phyloP scores from a whole-genome alignment of 805 yeast species.

The Ogataea salicorniae region DNA sequence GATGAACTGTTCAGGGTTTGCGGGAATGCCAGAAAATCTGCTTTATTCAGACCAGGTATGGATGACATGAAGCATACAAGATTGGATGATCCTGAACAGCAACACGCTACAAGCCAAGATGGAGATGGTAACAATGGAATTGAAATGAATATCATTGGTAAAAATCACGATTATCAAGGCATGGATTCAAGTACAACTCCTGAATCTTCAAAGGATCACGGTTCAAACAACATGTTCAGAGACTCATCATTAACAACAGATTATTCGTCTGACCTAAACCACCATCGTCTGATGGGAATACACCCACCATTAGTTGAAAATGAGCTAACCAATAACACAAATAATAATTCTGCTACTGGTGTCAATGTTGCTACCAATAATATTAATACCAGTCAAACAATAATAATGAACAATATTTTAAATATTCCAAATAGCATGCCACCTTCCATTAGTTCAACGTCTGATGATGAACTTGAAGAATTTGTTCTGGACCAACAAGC shows the following conservation, averaged over 20 bases:
- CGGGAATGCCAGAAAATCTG: conserved; percentile 47
- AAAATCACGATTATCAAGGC: background rate
- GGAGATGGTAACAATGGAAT: background rate
- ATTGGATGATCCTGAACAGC: background rate
- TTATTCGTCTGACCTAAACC: background rate
- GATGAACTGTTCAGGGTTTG: conserved; percentile 68
- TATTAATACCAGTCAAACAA: background rate
- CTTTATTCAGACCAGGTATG: conserved; percentile 33
- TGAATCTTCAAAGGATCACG: background rate
- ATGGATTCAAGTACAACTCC: background rate
- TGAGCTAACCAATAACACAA: no score
- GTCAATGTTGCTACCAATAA: background rate
- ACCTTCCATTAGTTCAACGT: conserved; percentile 34
- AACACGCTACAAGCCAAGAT: background rate
- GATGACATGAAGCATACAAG: background rate
- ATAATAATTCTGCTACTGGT: background rate
- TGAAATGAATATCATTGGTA: background rate
- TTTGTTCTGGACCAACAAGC: conserved; percentile 2
- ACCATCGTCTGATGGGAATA: no score
- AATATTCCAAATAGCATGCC: conserved; percentile 32
- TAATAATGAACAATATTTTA: conserved; percentile 27
- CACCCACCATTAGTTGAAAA: background rate
- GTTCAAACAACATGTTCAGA: background rate
- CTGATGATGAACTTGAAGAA: conserved; percentile 25
- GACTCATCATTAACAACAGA: background rate